Conservation (phyloP, 306 rosid species). For the Vicia faba region DNA sequence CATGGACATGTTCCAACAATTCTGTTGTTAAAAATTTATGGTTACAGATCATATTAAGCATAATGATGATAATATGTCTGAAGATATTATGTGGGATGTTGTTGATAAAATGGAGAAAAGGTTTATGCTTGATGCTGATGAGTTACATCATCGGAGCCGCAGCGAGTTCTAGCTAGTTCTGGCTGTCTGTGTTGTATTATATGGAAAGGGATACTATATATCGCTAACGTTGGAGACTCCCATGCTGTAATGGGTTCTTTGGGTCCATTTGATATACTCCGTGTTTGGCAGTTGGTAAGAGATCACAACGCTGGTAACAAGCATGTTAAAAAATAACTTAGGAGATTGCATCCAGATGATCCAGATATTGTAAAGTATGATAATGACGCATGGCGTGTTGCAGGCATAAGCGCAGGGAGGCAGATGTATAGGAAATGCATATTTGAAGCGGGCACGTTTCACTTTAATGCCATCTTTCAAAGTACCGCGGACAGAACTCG, state of each 20-base stretch:
- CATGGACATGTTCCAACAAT: too few relatives aligned
- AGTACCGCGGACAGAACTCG: neutral
- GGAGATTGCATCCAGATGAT: conserved; percentile 56
- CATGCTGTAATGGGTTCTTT: conserved; percentile 63
- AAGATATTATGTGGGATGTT: conserved; percentile 46
- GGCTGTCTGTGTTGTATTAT: conserved; percentile 67
- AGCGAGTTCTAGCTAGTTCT: conserved; percentile 56
- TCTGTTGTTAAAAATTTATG: too few relatives aligned
- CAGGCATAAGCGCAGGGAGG: conserved; percentile 75
- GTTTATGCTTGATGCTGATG: conserved; percentile 53
- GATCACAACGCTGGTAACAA: conserved; percentile 60
- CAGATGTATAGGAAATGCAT: neutral
- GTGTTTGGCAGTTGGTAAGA: conserved; percentile 50
- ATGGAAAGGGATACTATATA: conserved; percentile 54
- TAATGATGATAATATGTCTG: neutral
- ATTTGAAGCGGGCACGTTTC: neutral
- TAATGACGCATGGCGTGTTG: conserved; percentile 61
- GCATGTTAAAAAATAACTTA: conserved; percentile 61
- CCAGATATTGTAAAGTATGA: conserved; percentile 48
- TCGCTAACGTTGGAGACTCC: conserved; percentile 77
- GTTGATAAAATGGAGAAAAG: conserved; percentile 55
- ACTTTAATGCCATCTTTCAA: neutral
- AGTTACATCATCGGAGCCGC: conserved; percentile 42
- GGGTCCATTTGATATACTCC: conserved; percentile 44
- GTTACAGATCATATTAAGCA: neutral